Percentiles rank a stretch among this genome's conserved stretches.
Evolutionary conservation across 176 grass and related monocot genomes (phyloP).

Genomic region (Cenchrus fungigraminus): DNA sequence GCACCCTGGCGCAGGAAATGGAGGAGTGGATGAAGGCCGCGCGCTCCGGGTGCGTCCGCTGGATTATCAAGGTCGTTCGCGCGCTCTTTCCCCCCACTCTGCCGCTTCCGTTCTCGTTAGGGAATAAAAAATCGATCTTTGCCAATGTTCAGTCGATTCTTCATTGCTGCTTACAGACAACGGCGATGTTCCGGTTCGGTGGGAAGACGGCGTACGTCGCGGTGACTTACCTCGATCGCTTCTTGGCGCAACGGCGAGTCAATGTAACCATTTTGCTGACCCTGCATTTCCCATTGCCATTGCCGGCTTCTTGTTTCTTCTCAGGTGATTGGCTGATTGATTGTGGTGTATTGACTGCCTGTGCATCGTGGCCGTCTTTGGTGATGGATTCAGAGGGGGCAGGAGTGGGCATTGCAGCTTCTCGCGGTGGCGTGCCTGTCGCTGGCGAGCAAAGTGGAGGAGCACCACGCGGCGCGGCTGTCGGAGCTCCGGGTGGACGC

Average conservation of each 20-base stretch:
- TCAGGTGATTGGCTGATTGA: not conserved
- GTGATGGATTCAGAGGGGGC: constrained; percentile 48
- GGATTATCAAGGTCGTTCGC: constrained; percentile 69
- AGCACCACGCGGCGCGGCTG: constrained; percentile 52
- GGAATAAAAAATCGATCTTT: constrained; percentile 2
- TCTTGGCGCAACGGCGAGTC: constrained; percentile 57
- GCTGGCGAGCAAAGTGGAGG: constrained; percentile 91
- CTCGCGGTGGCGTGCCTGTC: constrained; percentile 83
- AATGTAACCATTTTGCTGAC: constrained; percentile 33
- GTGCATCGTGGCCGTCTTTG: constrained; percentile 4
- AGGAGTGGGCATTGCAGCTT: constrained; percentile 73
- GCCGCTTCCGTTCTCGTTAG: not conserved
- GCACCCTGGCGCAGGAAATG: not conserved
- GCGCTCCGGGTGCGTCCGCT: constrained; percentile 62
- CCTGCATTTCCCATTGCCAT: constrained; percentile 2
- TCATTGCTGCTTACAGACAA: constrained; percentile 48
- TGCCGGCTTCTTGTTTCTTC: not conserved
- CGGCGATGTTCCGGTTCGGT: constrained; percentile 55
- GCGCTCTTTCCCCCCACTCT: not conserved
- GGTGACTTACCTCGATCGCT: constrained; percentile 86
- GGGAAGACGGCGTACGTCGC: constrained; percentile 78
- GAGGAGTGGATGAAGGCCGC: constrained; percentile 54
- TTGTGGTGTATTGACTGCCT: constrained; percentile 23
- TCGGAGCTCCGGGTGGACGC: constrained; percentile 58
- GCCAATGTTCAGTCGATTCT: not conserved